A percentile compares a stretch with the other conserved stretches of the same genome.
These are phyloP conservation scores for Casaregolazyma lundiana DNA, from an alignment of 1,139 yeast genomes.

Conservation along the genomic window DNA sequence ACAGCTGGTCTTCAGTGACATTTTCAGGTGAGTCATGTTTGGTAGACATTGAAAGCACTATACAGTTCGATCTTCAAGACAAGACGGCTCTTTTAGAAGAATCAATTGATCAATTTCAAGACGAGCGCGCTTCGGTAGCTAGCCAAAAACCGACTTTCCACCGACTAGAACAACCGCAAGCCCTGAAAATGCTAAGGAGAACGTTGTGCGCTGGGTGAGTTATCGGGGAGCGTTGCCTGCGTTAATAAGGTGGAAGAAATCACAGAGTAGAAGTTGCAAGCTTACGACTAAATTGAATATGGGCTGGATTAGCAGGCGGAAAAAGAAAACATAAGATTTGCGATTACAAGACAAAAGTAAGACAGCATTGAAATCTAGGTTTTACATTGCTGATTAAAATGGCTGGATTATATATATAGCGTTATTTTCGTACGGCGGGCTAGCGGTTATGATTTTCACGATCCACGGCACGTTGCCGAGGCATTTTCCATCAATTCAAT, in stretches of 20 bases:
- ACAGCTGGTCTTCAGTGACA: not conserved
- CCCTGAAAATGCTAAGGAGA: not conserved
- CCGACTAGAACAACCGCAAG: not conserved
- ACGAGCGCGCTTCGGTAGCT: too few relatives aligned
- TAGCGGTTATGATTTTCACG: too few relatives aligned
- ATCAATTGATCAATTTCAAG: not conserved
- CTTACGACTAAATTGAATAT: not conserved
- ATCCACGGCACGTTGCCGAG: too few relatives aligned
- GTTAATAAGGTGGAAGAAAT: not conserved
- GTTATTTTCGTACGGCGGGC: too few relatives aligned
- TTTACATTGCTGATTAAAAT: too few relatives aligned
- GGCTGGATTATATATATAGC: too few relatives aligned
- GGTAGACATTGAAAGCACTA: not conserved
- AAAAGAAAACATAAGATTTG: not conserved
- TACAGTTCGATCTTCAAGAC: not conserved
- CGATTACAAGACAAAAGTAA: not conserved
- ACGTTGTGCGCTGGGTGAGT: not conserved
- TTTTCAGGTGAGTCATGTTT: not conserved
- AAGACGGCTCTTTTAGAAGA: not conserved
- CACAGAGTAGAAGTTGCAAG: not conserved
- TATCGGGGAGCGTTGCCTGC: not conserved
- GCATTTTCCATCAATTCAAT: too few relatives aligned
- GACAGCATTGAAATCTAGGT: not conserved
- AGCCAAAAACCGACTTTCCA: not conserved
- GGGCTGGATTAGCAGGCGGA: not conserved